phyloP scores from a whole-genome alignment of 1,284 basidiomycete species.

The Malassezia dermatis region DNA sequence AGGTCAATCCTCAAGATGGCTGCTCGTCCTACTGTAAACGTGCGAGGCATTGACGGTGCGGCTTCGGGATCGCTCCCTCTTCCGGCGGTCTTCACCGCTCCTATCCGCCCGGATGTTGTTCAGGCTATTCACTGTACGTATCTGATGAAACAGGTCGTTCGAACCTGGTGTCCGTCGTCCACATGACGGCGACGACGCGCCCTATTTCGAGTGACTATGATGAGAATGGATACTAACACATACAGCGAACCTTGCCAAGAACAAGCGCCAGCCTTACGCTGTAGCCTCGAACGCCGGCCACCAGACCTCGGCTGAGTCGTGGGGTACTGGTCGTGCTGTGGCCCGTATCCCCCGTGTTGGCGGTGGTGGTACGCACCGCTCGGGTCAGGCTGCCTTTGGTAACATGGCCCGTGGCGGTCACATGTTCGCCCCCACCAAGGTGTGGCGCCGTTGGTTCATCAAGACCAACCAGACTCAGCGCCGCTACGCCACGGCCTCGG shows the following conservation, averaged over 20 bases:
- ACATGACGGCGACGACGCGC: neutral
- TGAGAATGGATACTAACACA: conserved; percentile 12
- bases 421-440: conserved; percentile 99
- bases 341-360: conserved; percentile 99
- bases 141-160: neutral
- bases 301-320: conserved; percentile 97
- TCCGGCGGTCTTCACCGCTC: conserved; percentile 92
- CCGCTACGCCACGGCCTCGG: conserved; percentile 94
- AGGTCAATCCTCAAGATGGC: conserved; percentile 17
- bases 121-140: conserved; percentile 91
- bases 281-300: conserved; percentile 96
- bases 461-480: conserved; percentile 99
- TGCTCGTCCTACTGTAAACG: conserved; percentile 38
- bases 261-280: conserved; percentile 93
- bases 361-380: conserved; percentile 95
- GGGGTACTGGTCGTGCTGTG: conserved; percentile 99
- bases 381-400: conserved; percentile 94
- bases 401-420: conserved; percentile 64
- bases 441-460: conserved; percentile 99
- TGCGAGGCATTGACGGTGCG: conserved; percentile 51
- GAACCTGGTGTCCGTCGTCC: neutral
- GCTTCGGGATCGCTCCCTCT: conserved; percentile 79
- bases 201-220: neutral
- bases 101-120: conserved; percentile 97
- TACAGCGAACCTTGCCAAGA: conserved; percentile 93